Evolutionary conservation across 495 filamentous ascomycete genomes (phyloP).

Genomic region (Tuber microsphaerosporum): DNA sequence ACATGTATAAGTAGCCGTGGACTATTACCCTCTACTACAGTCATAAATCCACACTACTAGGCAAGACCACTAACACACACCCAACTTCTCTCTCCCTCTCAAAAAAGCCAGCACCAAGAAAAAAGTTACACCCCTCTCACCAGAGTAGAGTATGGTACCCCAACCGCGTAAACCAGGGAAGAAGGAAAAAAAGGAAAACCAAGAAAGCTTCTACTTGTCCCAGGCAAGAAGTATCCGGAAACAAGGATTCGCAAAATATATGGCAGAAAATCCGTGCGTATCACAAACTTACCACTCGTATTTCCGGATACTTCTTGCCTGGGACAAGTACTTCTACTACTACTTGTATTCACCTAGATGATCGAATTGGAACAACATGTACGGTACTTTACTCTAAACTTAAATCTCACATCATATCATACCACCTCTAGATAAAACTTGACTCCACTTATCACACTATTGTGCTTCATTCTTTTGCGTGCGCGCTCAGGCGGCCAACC

Average conservation of each 20-base stretch:
- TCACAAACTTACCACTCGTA: too few species aligned
- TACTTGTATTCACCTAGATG: neutral
- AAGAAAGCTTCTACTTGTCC: neutral
- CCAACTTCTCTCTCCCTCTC: neutral
- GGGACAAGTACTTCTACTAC: neutral
- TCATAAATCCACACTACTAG: neutral
- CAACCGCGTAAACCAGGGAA: neutral
- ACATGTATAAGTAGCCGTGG: constrained; percentile 27
- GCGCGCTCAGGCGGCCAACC: neutral
- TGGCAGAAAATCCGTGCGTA: too few species aligned
- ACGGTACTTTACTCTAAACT: neutral
- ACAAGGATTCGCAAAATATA: too few species aligned
- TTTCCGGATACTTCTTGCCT: too few species aligned
- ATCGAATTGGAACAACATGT: neutral
- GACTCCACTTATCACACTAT: neutral
- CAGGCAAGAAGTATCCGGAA: too few species aligned
- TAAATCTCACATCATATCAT: neutral
- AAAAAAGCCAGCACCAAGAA: neutral
- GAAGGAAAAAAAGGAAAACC: neutral
- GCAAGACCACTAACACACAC: neutral
- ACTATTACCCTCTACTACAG: constrained; percentile 9
- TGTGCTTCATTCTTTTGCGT: neutral
- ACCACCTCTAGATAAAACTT: neutral
- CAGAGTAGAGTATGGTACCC: neutral
- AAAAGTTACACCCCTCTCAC: neutral